Evolutionary conservation across 1,139 yeast genomes (phyloP), one percentile per base, ranked within the genome.

Genomic region (Yamadazyma atlantica): DNA sequence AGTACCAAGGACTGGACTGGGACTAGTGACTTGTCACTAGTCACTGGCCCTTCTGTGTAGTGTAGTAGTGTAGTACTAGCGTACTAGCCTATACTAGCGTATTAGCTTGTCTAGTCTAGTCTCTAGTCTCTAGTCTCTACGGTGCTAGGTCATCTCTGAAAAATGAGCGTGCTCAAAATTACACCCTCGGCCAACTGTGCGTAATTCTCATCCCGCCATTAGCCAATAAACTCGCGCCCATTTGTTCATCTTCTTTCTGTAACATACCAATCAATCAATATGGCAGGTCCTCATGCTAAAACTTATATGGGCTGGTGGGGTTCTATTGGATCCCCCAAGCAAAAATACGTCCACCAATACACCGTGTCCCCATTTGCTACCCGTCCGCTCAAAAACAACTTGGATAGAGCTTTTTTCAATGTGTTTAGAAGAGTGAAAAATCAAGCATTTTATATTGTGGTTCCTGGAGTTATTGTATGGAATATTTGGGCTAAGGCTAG

Each of bases 251-350:
- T 36, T 39, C 13, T 22, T 22, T 23, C 19, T 18, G n/a, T 9
- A 18, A 18, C 18, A 10, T 4, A n/a, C 10, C 24, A 19, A 13
- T 23, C 38, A n/a, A 33, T 29, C 35, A 52, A 28, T 55, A 82
- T 82, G 88, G 85, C 74, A 56, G 80, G 80, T 56, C 83, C 85
- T 37, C 45, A 43, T 35, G 44, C 45, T 34, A 80, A 79, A 58
- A 63, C 90, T 58, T 89, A 85, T 62, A 82, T 86, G 90, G 97
- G 97, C 58, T 89, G 96, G 96, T 89, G 97, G 97, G 97, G 97
- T 61, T 64, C 73, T 71, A 65, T 80, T 55, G 89, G 95, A 48
- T 76, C 87, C 66, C 94, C 95, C 61, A 78, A 78, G 61, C 97
- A 90, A 75, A 89, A 87, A 69, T 83, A 86, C 66, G 73, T 86